Base-by-base conservation (phyloP, 2,329 filamentous ascomycete genomes). In the Pseudogymnoascus sp. region DNA sequence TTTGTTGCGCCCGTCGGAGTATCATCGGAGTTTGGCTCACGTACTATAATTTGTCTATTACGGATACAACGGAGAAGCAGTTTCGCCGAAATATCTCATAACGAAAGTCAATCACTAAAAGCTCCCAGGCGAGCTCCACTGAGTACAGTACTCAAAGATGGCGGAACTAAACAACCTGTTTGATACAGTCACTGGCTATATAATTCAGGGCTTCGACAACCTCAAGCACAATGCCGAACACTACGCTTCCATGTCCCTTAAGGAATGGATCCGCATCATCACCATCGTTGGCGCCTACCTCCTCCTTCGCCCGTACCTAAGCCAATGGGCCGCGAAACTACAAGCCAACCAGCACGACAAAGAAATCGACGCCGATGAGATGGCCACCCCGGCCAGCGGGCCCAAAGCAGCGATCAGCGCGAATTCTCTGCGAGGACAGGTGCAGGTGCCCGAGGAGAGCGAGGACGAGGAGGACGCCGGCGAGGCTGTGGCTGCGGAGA, bases 201-300 rank as follows among this genome's bases (percentile, higher is more conserved):
- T 56, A 19, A 1, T 6, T n/a, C 50, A 56, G 19, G 50, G 50
- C 50, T 56, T 56, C n/a, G 50, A 56, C 4, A 56, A 56, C 26
- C 50, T 56, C 50, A 56, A 56, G 50, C 29, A 56, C 50, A 56
- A 56, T 56, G 50, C 50, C 26, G 50, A 33, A 33, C 50, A 56
- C 50, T 56, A 56, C 11, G 50, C 50, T 10, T 56, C 50, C 65
- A 80, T 86, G 78, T 77, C 79, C 1, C 70, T 74, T 10, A 76
- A 84, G 68, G 77, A 81, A 44, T 86, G 81, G 79, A 81, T 95
- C 69, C 88, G 90, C 59, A 80, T 95, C 64, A 76, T 91, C 68
- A 81, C 86, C 68, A 82, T 91, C 65, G 82, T 91, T 19, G 84
- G 90, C 70, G 86, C 84, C 63, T 96, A 93, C 78, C 72, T 86